These are phyloP conservation scores for Phytophthora megakarya DNA, from an alignment of 352 stramenopile species.

Conservation along the genomic window DNA sequence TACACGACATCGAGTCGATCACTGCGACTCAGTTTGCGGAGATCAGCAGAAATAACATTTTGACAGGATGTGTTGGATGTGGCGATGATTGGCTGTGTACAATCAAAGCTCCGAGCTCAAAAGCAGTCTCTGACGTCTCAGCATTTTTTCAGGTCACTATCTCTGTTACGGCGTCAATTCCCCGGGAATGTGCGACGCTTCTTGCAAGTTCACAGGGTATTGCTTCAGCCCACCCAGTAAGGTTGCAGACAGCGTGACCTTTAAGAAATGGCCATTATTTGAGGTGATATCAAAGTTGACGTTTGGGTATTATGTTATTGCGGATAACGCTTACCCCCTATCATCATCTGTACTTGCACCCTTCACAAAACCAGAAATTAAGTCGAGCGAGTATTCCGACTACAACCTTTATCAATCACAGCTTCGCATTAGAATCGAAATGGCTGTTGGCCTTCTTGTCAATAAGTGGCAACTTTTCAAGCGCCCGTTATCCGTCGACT, in stretches of 20 bases:
- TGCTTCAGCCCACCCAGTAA: conserved; percentile 3
- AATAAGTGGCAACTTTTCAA: conserved; percentile 14
- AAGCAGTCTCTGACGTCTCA: conserved; percentile 1
- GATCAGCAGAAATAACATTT: conserved; percentile 9
- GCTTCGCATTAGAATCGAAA: conserved; percentile 8
- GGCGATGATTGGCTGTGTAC: conserved; percentile 8
- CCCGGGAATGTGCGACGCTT: conserved; percentile 9
- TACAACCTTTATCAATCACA: conserved; percentile 9
- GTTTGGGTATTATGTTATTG: conserved; percentile 5
- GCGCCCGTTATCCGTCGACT: not conserved
- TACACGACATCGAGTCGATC: no score
- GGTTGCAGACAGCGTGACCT: conserved; percentile 1
- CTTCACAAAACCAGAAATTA: not conserved
- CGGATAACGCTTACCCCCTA: not conserved
- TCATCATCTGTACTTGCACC: not conserved
- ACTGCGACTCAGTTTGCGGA: no score
- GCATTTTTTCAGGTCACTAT: conserved; percentile 10
- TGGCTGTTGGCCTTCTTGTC: conserved; percentile 8
- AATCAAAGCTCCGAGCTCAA: conserved; percentile 5
- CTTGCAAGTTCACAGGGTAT: conserved; percentile 8
- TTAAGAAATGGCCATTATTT: conserved; percentile 4
- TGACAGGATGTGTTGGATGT: conserved; percentile 1
- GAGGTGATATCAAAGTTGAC: not conserved
- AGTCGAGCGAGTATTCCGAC: not conserved
- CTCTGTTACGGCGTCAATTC: conserved; percentile 1